Evolutionary conservation across 306 rosid species (phyloP), one percentile per base, ranked within the genome.

Genomic region (Begonia fuchsioides): DNA sequence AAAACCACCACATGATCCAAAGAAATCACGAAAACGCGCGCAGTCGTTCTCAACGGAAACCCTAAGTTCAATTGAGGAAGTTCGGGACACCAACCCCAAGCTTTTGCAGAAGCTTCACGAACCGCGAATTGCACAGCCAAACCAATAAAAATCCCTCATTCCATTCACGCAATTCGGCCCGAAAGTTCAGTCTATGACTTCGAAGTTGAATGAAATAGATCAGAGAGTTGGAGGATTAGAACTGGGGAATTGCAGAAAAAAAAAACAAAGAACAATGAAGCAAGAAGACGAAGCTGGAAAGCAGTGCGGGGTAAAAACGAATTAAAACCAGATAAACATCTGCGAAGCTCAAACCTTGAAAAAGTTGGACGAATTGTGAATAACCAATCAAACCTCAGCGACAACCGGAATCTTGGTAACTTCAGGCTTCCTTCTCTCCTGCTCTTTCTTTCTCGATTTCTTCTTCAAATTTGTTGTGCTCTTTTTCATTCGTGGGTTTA

Each of bases 281-380:
- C 66, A 70, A 64, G 44, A 55, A 32, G 20, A 62, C 58, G 53
- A 69, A 57, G 67, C 56, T 69, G 35, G 51, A 51, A 47, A 72
- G 61, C 70, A 54, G 15, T 52, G 66, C 41, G 54, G 14, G 10
- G 10, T 53, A 57, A 76, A 26, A 26, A 26, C 35, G 35, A 26
- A 26, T 26, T 26, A 26, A 26, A 26, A 26, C 35, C 4, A 26
- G 7, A 26, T 26, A 26, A 26, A 26, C 35, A 78, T 76, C 81
- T 74, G 74, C 69, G 66, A 62, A 72, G 45, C 45, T 72, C 81
- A 74, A 73, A 90, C 81, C 86, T 76, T 46, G 39, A 51, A 60
- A 63, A 49, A 75, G 72, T 57, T 60, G 58, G 58, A 58, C 17
- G 71, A 88, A 73, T 78, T 72, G 80, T 68, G 76, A 59, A 3